Percentiles rank a stretch among this genome's conserved stretches.
phyloP scores from a whole-genome alignment of 148 eudicot species.

The Beta vulgaris region DNA sequence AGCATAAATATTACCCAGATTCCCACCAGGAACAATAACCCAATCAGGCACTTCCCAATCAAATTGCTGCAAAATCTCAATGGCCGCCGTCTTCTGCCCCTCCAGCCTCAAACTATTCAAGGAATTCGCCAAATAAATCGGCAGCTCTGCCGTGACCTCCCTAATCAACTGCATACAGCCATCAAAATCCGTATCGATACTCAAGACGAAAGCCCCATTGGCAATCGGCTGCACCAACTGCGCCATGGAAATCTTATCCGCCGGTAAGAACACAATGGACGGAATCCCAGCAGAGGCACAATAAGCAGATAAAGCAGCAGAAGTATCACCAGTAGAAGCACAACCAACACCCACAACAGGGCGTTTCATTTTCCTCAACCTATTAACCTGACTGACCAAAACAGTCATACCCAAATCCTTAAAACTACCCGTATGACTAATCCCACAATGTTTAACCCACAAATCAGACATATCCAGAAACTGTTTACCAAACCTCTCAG shows the following conservation, averaged over 20 bases:
- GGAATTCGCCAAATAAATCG: slow-evolving; percentile 79
- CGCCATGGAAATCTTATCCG: slow-evolving; percentile 68
- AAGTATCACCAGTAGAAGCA: slow-evolving; percentile 87
- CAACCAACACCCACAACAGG: slow-evolving; percentile 90
- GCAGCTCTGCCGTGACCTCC: slow-evolving; percentile 81
- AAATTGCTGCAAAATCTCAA: slow-evolving; percentile 90
- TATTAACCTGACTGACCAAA: slow-evolving; percentile 79
- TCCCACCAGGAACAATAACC: slow-evolving; percentile 96
- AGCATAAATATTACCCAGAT: slow-evolving; percentile 86
- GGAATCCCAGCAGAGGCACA: slow-evolving; percentile 95
- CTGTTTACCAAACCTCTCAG: slow-evolving; percentile 79
- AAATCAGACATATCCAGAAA: slow-evolving; percentile 80
- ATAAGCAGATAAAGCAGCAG: slow-evolving; percentile 87
- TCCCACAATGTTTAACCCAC: slow-evolving; percentile 96
- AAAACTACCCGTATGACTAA: slow-evolving; percentile 86
- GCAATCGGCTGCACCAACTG: slow-evolving; percentile 93
- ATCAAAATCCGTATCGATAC: slow-evolving; percentile 66
- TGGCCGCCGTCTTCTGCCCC: slow-evolving; percentile 78
- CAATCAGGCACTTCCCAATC: slow-evolving; percentile 98
- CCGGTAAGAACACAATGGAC: slow-evolving; percentile 74
- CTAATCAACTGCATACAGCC: slow-evolving; percentile 92
- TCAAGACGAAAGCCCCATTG: slow-evolving; percentile 72
- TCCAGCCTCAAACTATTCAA: slow-evolving; percentile 77
- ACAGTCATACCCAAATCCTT: slow-evolving; percentile 95
- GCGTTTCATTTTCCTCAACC: slow-evolving; percentile 68